Base-by-base conservation (phyloP, 1,284 basidiomycete species). In the Rhodofomes roseus region DNA sequence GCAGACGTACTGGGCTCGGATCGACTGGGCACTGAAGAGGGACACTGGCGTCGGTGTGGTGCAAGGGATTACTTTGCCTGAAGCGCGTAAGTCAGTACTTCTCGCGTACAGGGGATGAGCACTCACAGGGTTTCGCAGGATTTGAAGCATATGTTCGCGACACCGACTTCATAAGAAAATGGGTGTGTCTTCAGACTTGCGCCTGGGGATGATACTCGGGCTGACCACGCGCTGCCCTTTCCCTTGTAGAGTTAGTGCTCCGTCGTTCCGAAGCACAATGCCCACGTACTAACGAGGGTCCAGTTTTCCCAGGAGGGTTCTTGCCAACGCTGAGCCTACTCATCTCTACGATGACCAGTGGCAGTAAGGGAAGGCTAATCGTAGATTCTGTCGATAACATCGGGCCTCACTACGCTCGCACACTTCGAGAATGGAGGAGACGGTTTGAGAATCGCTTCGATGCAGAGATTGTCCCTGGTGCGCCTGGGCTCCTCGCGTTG, bases 161-260 rank as follows among this genome's bases (percentile, higher is more conserved):
- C 63, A 82, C 89, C 29, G 89, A 92, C 72, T 92, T 92, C 67
- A 93, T 93, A 62, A 79, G 82, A 41, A 93, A 93, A 84, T 93
- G 87, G 86, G 84, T 84, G 71, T 60, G 79, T 67, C 31, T 7
- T 23, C 14, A 31, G 20, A n/a, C n/a, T n/a, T n/a, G n/a, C n/a
- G n/a, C n/a, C n/a, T n/a, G n/a, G n/a, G n/a, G n/a, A 20, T 53
- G 25, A 20, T 23, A 4, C 20, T 44, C 7, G 16, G 37, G 16
- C 4, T 39, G 14, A 14, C 16, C 7, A 39, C 16, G 37, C 37
- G 0, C 14, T 16, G 46, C 16, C 25, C 12, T 14, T 48, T 18
- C 12, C 9, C 14, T 23, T 46, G 22, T 25, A 48, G 46, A 48
- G 46, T 48, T 9, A 29, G 46, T 48, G 16, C 16, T n/a, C 14